Conservation (phyloP, 139 green algal genomes). For the Pseudopediastrum boryanum region DNA sequence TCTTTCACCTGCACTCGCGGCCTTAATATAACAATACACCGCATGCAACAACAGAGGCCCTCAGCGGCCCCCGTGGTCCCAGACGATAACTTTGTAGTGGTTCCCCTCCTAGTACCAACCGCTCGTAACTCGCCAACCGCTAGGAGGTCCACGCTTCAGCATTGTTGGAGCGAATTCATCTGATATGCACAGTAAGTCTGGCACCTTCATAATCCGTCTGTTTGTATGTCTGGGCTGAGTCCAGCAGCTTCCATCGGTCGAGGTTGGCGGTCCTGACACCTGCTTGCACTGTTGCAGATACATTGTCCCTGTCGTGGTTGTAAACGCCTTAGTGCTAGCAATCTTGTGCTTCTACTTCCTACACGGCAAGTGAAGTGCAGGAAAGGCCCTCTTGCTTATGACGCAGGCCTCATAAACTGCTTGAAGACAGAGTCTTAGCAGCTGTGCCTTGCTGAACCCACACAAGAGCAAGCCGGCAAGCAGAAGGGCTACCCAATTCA, state of each 20-base stretch:
- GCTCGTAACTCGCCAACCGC: too few relatives aligned
- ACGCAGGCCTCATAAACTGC: slow-evolving; percentile 14
- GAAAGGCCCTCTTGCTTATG: slow-evolving; percentile 10
- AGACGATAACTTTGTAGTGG: too few relatives aligned
- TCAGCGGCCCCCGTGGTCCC: too few relatives aligned
- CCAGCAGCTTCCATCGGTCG: background rate
- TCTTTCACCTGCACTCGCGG: too few relatives aligned
- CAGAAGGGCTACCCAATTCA: background rate
- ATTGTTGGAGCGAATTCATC: slow-evolving; percentile 16
- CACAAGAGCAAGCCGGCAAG: slow-evolving; percentile 11
- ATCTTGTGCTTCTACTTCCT: slow-evolving; percentile 22
- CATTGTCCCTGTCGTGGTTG: slow-evolving; percentile 17
- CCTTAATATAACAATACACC: too few relatives aligned
- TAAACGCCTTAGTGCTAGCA: slow-evolving; percentile 22
- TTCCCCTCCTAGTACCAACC: too few relatives aligned
- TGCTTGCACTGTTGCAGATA: slow-evolving; percentile 13
- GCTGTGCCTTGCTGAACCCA: slow-evolving; percentile 9
- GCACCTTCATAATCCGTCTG: too few relatives aligned
- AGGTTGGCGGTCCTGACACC: background rate
- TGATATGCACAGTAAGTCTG: slow-evolving; percentile 38
- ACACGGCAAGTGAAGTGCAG: background rate
- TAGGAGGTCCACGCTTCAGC: background rate
- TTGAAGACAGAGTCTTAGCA: background rate
- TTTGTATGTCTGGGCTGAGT: background rate
- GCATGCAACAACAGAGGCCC: too few relatives aligned